Evolutionary conservation across 129 eudicot species (phyloP), one percentile per base, ranked within the genome.

Genomic region (Flaveria robusta): DNA sequence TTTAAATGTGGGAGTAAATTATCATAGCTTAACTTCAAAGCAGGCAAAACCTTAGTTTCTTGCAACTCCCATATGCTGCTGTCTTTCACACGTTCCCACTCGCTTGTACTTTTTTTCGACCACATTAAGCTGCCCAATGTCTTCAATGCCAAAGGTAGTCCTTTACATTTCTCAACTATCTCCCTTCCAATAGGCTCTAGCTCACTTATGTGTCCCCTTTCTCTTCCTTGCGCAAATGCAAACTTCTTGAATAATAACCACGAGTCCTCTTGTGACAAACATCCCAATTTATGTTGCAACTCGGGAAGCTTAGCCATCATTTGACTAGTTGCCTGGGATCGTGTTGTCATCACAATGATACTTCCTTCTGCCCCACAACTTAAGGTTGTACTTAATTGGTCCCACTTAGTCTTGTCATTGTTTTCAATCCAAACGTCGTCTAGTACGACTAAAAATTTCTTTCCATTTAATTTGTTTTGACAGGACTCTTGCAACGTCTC

Each of bases 371-470:
- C 74, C 42, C 87, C 87, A 29, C 75, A 50, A 20, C 52, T 62
- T 18, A 83, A 50, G 46, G 78, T 47, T 20, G 70, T 71, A 22
- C 77, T 23, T 50, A 83, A 63, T 2, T 83, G 74, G 9, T 26
- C 27, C 87, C 84, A 83, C 34, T 67, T 65, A 16, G 29, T 65
- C 18, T 22, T 45, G 13, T 69, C 74, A 69, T 55, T 62, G 18
- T 83, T 81, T 8, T 83, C 87, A 2, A 62, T 83, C 87, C 87
- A 79, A 14, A 83, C 81, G 13, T 83, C 87, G 70, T 83, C 87
- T 24, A 78, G 23, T 31, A 83, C 83, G 41, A 78, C 66, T 11
- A 83, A 70, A 42, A 79, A 83, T 43, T 37, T 83, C 64, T 69
- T 70, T 15, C 74, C 43, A 10, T 23, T 45, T 37, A 83, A 69